Evolutionary conservation across 176 grass and related monocot genomes (phyloP).

Genomic region (Rhynchospora pubera): DNA sequence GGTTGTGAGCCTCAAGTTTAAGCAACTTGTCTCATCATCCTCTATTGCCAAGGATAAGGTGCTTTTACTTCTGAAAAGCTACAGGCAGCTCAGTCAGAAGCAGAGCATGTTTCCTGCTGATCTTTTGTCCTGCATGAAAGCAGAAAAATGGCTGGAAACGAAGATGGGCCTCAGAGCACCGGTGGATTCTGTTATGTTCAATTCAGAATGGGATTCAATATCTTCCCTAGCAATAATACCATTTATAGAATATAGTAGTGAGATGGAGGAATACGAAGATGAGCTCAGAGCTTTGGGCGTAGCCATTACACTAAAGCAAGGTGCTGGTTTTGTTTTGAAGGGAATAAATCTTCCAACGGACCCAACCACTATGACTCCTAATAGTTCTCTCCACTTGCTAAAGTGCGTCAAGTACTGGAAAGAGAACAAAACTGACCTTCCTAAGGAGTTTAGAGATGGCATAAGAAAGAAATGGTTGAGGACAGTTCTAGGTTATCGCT

Average conservation of each 20-base stretch:
- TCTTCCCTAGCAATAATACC: conserved; percentile 41
- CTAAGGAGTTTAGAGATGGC: conserved; percentile 25
- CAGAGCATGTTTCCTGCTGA: background rate
- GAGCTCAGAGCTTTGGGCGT: conserved; percentile 46
- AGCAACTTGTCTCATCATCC: conserved; percentile 9
- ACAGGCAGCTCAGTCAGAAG: conserved; percentile 17
- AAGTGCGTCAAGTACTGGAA: conserved; percentile 26
- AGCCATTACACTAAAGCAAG: conserved; percentile 23
- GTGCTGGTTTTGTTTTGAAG: conserved; percentile 32
- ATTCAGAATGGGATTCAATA: conserved; percentile 33
- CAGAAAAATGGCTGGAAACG: conserved; percentile 48
- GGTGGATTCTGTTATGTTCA: conserved; percentile 26
- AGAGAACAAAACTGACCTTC: background rate
- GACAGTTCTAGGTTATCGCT: conserved; percentile 42
- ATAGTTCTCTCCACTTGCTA: conserved; percentile 35
- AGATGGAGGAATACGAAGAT: conserved; percentile 49
- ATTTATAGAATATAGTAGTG: conserved; percentile 37
- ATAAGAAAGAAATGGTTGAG: conserved; percentile 49
- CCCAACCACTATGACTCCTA: conserved; percentile 14
- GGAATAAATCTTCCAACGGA: conserved; percentile 45
- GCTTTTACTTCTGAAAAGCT: conserved; percentile 38
- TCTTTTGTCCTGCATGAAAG: conserved; percentile 25
- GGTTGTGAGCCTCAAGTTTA: conserved; percentile 25
- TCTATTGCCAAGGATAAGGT: conserved; percentile 24
- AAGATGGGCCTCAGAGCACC: conserved; percentile 40